phyloP scores from a whole-genome alignment of 768 basidiomycete species.

The Panaeolus papilionaceus region DNA sequence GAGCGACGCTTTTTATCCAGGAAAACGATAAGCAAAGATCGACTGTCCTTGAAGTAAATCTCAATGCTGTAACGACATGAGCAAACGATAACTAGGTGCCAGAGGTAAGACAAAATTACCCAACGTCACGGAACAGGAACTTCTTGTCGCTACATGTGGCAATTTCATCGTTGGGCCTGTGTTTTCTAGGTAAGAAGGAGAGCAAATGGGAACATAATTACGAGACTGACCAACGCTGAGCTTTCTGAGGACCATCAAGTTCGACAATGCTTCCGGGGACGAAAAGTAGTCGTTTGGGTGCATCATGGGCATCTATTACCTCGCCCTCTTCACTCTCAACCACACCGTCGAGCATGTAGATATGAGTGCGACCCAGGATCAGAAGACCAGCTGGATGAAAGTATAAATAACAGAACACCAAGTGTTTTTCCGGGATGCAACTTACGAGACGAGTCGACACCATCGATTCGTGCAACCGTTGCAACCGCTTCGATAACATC shows the following conservation, averaged over 20 bases:
- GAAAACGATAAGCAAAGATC: constrained; percentile 87
- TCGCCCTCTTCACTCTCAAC: constrained; percentile 89
- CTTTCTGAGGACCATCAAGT: constrained; percentile 78
- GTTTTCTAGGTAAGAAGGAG: too few relatives aligned
- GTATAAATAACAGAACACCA: not conserved
- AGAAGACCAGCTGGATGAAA: constrained; percentile 75
- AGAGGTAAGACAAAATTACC: constrained; percentile 54
- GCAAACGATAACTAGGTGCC: not conserved
- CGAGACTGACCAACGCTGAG: constrained; percentile 75
- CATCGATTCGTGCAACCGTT: constrained; percentile 87
- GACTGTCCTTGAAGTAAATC: constrained; percentile 92
- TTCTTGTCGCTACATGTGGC: constrained; percentile 79
- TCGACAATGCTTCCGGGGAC: constrained; percentile 87
- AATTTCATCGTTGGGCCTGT: constrained; percentile 77
- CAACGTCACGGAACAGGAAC: constrained; percentile 92
- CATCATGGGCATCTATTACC: constrained; percentile 87
- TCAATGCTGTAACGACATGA: constrained; percentile 63
- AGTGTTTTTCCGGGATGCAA: not conserved
- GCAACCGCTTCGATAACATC: constrained; percentile 88
- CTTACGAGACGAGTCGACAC: constrained; percentile 91
- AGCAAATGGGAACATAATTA: too few relatives aligned
- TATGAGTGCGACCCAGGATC: constrained; percentile 82
- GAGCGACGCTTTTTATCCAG: constrained; percentile 69
- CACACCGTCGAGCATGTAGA: constrained; percentile 92
- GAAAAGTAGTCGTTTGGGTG: constrained; percentile 80